Evolutionary conservation across 352 stramenopile genomes (phyloP), one percentile per base, ranked within the genome.

Genomic region (Aphanomyces astaci): DNA sequence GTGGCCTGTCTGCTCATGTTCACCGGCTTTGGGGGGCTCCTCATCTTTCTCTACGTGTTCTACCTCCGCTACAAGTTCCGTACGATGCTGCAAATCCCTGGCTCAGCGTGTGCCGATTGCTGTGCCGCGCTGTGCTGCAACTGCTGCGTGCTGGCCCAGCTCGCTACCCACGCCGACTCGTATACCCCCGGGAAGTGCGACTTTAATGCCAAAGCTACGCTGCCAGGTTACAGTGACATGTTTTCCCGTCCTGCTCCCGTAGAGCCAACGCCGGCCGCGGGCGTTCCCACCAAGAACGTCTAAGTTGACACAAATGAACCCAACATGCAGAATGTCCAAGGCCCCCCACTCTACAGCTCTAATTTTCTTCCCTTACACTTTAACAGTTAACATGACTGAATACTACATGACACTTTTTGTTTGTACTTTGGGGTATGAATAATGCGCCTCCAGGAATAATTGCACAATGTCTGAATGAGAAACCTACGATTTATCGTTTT

Each of bases 91-190:
- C 27, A 78, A 30, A 81, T 85, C 55, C 73, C 76, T 11, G 78
- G 79, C 7, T 74, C 15, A 43, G 70, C 55, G 15, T 69, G 46
- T 56, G 56, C 45, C 19, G 79, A 87, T 46, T 76, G 63, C 32
- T 78, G 68, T 32, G 70, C 59, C 15, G 45, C 75, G 11, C 75
- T 73, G n/a, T 82, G 72, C 52, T 86, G 79, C 72, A 74, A 70
- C 24, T 78, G 72, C 64, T 83, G 76, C 69, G 71, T 71, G 1
- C 66, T 85, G 15, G 76, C 79, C 2, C 79, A 87, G 71, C 78
- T 86, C 28, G 79, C 79, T 4, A 81, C 78, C 2, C 79, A 87
- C 72, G 54, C 80, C 39, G 83, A 84, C 70, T 86, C 76, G 36
- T 86, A 87, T 75, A 78, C 31, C 2, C 76, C 76, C 11, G 75